These are phyloP conservation scores for Gliomastix tumulicola DNA, from an alignment of 2,329 filamentous ascomycete genomes.

Conservation along the genomic window DNA sequence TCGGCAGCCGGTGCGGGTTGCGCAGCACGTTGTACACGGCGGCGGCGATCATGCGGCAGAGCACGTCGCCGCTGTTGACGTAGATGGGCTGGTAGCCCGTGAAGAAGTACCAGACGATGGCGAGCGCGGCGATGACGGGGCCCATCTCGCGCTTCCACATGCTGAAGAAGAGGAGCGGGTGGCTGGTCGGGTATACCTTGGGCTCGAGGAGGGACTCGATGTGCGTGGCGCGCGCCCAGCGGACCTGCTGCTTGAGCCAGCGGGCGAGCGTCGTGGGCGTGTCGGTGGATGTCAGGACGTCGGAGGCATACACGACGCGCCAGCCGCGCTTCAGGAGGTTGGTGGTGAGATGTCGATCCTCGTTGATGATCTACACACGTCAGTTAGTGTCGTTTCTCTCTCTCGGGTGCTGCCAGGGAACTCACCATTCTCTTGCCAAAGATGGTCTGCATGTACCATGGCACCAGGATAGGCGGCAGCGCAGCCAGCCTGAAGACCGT, in stretches of 20 bases:
- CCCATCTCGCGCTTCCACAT: constrained; percentile 13
- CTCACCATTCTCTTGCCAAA: constrained; percentile 15
- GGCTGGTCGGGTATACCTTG: constrained; percentile 12
- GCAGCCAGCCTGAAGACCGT: constrained; percentile 13
- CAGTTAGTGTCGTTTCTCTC: not conserved
- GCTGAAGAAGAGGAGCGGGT: constrained; percentile 14
- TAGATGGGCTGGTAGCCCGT: constrained; percentile 9
- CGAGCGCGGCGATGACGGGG: constrained; percentile 10
- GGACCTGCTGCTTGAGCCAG: constrained; percentile 15
- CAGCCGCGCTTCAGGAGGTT: constrained; percentile 15
- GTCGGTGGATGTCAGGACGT: constrained; percentile 13
- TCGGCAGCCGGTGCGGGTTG: constrained; percentile 13
- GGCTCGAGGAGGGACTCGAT: constrained; percentile 15
- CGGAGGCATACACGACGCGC: constrained; percentile 17
- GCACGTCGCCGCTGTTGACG: constrained; percentile 9
- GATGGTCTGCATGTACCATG: constrained; percentile 14
- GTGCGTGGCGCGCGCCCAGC: constrained; percentile 15
- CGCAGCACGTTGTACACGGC: constrained; percentile 11
- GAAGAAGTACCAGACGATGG: constrained; percentile 12
- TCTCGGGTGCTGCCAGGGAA: not conserved
- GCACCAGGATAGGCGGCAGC: constrained; percentile 12
- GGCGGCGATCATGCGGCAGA: constrained; percentile 7
- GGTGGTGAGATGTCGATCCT: constrained; percentile 15
- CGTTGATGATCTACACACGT: constrained; percentile 14
- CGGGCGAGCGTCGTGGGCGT: constrained; percentile 13